Base-by-base conservation (phyloP, 2,329 filamentous ascomycete species). In the Ascosphaera aggregata region DNA sequence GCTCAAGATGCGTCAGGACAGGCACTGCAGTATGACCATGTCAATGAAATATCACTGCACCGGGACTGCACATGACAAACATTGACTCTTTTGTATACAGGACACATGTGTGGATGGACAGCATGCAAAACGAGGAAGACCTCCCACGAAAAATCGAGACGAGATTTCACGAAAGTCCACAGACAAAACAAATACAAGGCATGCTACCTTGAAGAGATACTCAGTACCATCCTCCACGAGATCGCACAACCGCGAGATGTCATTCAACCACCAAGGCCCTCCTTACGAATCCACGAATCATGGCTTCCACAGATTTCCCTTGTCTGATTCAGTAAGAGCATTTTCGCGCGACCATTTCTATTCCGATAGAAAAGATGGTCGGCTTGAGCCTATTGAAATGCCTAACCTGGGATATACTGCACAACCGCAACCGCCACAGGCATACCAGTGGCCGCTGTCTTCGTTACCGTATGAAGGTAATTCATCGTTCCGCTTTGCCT, bases 81-180 rank as follows among this genome's bases (percentile, higher is more conserved):
- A 41, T 43, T 46, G 32, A 49, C 17, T 18, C 19, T 4, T 39
- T 34, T 19, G 9, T 39, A 35, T 37, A 39, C 42, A 54, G 52
- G 48, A 47, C 32, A 45, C 51, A 8, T 54, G 52, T 40, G 40
- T 48, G 17, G 54, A 57, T 42, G 54, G 56, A 18, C 52, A 50
- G 37, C 53, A 56, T 43, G 56, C 56, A 42, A 51, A 56, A 41
- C 44, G 54, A 37, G 52, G 52, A 4, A 46, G 52, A 39, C 52
- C 52, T 13, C 50, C 51, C 17, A 43, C 52, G 27, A 50, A 17
- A n/a, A 18, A 18, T 36, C 34, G 34, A 7, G 11, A n/a, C 13
- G 30, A n/a, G 30, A 9, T 32, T 3, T n/a, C 30, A n/a, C 30
- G 30, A 32, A n/a, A 32, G 30, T 4, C 13, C 30, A n/a, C 5